Evolutionary conservation across 2,329 filamentous ascomycete genomes (phyloP), one percentile per base, ranked within the genome.

Genomic region (Colletotrichum eremochloae): DNA sequence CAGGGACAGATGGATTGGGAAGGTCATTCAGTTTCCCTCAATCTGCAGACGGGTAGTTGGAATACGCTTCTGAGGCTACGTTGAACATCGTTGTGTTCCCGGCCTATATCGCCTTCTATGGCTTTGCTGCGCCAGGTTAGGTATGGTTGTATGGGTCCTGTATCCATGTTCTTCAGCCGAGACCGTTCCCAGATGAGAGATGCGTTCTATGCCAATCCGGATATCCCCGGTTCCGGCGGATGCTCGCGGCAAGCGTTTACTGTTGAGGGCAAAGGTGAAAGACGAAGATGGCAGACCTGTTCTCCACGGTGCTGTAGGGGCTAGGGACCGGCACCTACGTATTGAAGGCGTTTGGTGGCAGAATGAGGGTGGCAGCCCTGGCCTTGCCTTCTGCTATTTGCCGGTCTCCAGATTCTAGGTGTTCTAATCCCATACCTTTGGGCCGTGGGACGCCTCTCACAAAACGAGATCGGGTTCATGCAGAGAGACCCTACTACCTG

Each of bases 211-310:
- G 18, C 9, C 11, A 36, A 63, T 11, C n/a, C 20, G 20, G 38
- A 20, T 36, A 9, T 40, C 18, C n/a, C 56, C 36, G 29, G 20
- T 50, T 38, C 20, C 20, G 58, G 36, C 20, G 8, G 24, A 36
- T 6, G 18, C 44, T 29, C 9, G 36, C 53, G 68, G 31, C 18
- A 40, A 67, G 63, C 56, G 68, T 71, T 71, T 71, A 71, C 68
- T 68, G n/a, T 42, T 36, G 15, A 29, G 57, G 18, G 52, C 48
- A 57, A 38, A 33, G 31, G 64, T n/a, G 40, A 14, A 20, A n/a
- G 31, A 5, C 2, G 3, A 55, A 52, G 44, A 40, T 52, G 20
- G 1, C 61, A 20, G 46, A 42, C 9, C 14, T n/a, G 18, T 15
- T 33, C 46, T 46, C 33, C 15, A 24, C n/a, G 9, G n/a, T 12